Conservation (phyloP, 768 basidiomycete species). For the Auriscalpium vulgare region DNA sequence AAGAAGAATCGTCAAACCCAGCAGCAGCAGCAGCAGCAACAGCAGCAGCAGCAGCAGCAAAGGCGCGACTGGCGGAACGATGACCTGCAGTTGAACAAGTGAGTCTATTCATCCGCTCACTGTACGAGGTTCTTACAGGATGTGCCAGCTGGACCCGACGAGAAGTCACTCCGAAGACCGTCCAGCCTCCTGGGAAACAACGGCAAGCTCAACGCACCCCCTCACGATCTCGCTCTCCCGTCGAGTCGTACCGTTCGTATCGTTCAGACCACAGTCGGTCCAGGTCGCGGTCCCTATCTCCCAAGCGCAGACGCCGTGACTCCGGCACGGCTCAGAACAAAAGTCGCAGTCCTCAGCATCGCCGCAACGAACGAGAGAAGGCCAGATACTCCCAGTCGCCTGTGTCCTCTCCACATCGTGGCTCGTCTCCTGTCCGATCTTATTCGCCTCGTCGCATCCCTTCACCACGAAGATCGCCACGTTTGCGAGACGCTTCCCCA, state of each 20-base stretch:
- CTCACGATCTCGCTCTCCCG: slow-evolving; percentile 49
- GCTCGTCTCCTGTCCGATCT: slow-evolving; percentile 7
- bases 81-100: slow-evolving; percentile 74
- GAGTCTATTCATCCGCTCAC: slow-evolving; percentile 20
- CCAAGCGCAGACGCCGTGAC: slow-evolving; percentile 48
- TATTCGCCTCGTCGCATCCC: slow-evolving; percentile 9
- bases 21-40: slow-evolving; percentile 19
- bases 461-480: not conserved
- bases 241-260: slow-evolving; percentile 57
- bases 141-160: slow-evolving; percentile 57
- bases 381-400: slow-evolving; percentile 23
- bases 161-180: slow-evolving; percentile 38
- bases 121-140: slow-evolving; percentile 1
- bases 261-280: slow-evolving; percentile 61
- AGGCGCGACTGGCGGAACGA: slow-evolving; percentile 42
- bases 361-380: slow-evolving; percentile 30
- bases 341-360: slow-evolving; percentile 44
- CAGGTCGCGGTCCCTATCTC: slow-evolving; percentile 52
- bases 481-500: not conserved
- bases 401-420: slow-evolving; percentile 18
- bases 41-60: slow-evolving; percentile 26
- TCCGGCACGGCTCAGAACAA: slow-evolving; percentile 36
- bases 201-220: slow-evolving; percentile 39
- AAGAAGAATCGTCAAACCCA: slow-evolving; percentile 25
- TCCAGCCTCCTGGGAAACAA: slow-evolving; percentile 29